Base-by-base conservation (phyloP, 192 early-diverging fungal species). In the Physocladia obscura region DNA sequence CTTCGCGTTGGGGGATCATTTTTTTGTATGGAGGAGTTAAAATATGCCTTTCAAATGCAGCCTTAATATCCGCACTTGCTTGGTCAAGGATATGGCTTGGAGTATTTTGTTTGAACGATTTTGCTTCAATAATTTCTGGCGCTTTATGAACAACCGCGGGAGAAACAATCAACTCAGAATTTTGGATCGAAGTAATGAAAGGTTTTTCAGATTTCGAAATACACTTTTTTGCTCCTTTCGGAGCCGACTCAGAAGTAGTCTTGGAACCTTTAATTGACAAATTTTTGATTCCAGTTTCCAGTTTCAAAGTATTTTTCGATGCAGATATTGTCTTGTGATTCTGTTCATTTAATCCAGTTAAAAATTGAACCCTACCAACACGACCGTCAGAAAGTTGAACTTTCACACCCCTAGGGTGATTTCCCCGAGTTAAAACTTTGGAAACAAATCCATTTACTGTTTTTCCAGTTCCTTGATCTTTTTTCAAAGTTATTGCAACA, bases 401-500 rank as follows among this genome's bases (percentile, higher is more conserved):
- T 67, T 81, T 81, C 6, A 81, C 58, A 8, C 79, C 79, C 6
- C 75, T 67, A 27, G 72, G 73, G 56, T 81, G 79, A 37, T 74
- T 58, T 22, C 79, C 76, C 19, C 34, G 30, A 5, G 79, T 81
- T 30, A 81, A 49, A n/a, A 81, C 56, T 73, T 81, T 60, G 21
- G 35, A 30, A 15, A 81, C 65, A 62, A 54, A 67, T 0, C 79
- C 76, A 36, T 60, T 48, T 15, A 74, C 71, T 2, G 62, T 57
- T 22, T 73, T 26, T n/a, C 64, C 79, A 31, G 69, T 81, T 24
- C 64, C 62, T 70, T 77, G 75, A 64, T 81, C 79, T 54, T 75
- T 22, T 57, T 81, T 81, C 67, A 75, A 62, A 38, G 57, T 57
- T 21, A 81, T 55, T 2, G 62, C 68, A 15, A 81, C 76, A 22